Base-by-base conservation (phyloP, 805 yeast genomes). In the Candida koratica region DNA sequence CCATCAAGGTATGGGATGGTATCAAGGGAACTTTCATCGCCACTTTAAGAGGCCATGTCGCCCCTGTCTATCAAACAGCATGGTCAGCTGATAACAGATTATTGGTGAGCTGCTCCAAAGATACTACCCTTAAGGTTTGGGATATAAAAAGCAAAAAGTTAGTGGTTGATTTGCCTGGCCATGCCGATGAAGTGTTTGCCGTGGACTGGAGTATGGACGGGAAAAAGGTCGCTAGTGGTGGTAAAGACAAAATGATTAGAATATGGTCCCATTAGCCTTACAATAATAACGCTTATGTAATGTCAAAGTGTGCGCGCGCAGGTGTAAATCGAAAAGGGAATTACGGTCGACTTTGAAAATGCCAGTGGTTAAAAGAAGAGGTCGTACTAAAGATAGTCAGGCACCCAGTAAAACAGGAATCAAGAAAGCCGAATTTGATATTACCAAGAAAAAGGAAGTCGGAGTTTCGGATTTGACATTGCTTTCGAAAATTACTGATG, bases 191-290 rank as follows among this genome's bases (percentile, higher is more conserved):
- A 61, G 96, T 93, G 1, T 93, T 77, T 56, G 94, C 97, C 0
- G 96, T 93, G 4, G 98, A 93, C 52, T 93, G 98, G 98, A 85
- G 96, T 66, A 78, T 83, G 38, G 98, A 93, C 56, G 98, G 98
- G 30, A 76, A 75, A 46, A 72, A 81, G 47, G 97, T 93, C 9
- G 95, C 90, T n/a, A 85, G 96, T 56, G 98, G 97, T 14, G 97
- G 98, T 35, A 89, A 88, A 55, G 98, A 93, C 58, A 93, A 89
- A 59, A 83, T 83, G 72, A 88, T 93, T 16, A 73, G 97, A 52
- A 66, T 93, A 41, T 93, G 98, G 98, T 77, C 93, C n/a, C 86
- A 81, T 53, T 81, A 54, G 30, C n/a, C n/a, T n/a, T n/a, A n/a
- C n/a, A n/a, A n/a, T n/a, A n/a, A n/a, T n/a, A n/a, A n/a, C n/a